Evolutionary conservation across 23 red algal species (phyloP).

Genomic region (Gracilaria caudata): DNA sequence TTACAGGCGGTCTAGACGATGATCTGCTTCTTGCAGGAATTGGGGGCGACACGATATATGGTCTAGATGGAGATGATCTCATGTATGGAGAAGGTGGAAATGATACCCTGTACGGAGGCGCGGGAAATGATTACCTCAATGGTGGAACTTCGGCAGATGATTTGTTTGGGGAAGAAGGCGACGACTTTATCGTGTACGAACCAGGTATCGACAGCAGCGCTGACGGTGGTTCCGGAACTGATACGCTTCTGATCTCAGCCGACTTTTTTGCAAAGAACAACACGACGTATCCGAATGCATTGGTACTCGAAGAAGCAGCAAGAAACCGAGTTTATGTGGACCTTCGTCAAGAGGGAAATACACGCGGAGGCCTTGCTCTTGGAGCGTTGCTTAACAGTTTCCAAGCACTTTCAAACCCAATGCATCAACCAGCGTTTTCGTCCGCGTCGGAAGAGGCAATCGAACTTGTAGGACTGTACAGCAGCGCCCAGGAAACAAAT

Average conservation of each 20-base stretch:
- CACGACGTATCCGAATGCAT: neutral
- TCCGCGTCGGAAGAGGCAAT: neutral
- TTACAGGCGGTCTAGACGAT: neutral
- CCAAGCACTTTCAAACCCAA: neutral
- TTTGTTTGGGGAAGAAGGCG: neutral
- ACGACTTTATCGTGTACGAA: neutral
- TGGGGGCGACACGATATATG: slow-evolving; percentile 1
- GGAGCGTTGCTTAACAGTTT: neutral
- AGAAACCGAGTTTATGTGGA: neutral
- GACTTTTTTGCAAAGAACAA: too few species aligned
- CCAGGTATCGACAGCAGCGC: neutral
- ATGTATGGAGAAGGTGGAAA: neutral
- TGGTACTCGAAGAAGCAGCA: neutral
- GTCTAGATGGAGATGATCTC: neutral
- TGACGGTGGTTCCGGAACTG: neutral
- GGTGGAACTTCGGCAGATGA: neutral
- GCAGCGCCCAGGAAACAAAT: neutral
- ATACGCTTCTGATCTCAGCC: neutral
- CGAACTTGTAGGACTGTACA: neutral
- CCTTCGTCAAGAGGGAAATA: neutral
- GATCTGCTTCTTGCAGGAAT: slow-evolving; percentile 7
- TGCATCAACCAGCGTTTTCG: neutral
- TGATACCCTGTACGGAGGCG: neutral
- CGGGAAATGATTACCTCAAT: neutral
- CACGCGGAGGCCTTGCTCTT: neutral